Evolutionary conservation across 257 asterid species (phyloP), one percentile per base, ranked within the genome.

Genomic region (Plantago ovata): DNA sequence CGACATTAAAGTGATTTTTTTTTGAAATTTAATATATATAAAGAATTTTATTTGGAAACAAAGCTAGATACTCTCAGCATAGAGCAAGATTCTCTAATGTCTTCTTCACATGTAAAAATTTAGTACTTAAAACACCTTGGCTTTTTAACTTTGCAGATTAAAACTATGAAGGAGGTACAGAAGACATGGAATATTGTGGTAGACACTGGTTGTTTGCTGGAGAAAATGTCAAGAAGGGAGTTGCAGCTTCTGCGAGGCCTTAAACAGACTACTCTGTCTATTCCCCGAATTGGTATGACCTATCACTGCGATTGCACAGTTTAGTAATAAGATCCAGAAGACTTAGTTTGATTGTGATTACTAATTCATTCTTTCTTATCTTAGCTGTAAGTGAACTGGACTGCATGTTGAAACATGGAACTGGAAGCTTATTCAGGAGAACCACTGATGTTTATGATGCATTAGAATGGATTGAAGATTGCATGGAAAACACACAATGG

Each of bases 301-400:
- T 63, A 18, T 58, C 15, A 9, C n/a, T 51, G 42, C 42, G 11
- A 21, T 49, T 13, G 12, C 45, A 14, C 38, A 33, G 45, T 61
- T 56, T 49, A 13, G 1, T 13, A 1, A n/a, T 55, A 22, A 23
- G 56, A n/a, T n/a, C n/a, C n/a, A n/a, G n/a, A n/a, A n/a, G n/a
- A n/a, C n/a, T 55, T 41, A n/a, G n/a, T n/a, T n/a, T n/a, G n/a
- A n/a, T 28, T 68, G 49, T 44, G 32, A 20, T 61, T 16, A 33
- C 19, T 45, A 15, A 47, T 2, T 10, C 16, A 16, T 47, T 15
- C 15, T 38, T 52, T 63, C 43, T 59, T 6, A 57, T 58, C 41
- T 63, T 77, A 91, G 98, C 81, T 60, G 58, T 87, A 41, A 85
- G 94, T 74, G 98, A 91, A 68, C 81, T 91, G 32, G 89, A 87